These are phyloP conservation scores for Ceratocystis cubensis DNA, from an alignment of 2,329 filamentous ascomycete species.

Conservation along the genomic window DNA sequence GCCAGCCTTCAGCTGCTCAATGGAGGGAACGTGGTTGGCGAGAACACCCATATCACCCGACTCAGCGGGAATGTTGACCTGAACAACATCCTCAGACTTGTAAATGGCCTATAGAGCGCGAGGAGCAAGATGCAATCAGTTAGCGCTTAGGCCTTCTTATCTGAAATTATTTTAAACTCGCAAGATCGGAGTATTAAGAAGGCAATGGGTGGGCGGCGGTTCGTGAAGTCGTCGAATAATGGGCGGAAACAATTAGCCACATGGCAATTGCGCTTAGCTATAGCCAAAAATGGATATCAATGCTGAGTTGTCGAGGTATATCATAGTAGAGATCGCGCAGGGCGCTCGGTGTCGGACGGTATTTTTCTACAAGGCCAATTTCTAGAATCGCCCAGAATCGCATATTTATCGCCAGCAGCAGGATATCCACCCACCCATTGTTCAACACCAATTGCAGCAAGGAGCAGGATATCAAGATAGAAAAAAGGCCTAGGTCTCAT, in stretches of 20 bases:
- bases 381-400: not conserved
- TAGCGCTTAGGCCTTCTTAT: conserved; percentile 11
- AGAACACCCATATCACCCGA: conserved; percentile 99
- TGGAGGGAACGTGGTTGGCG: conserved; percentile 95
- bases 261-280: not conserved
- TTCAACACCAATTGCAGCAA: not conserved
- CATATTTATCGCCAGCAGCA: not conserved
- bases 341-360: not conserved
- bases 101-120: conserved; percentile 47
- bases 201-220: not conserved
- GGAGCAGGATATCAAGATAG: not conserved
- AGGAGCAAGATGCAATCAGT: not conserved
- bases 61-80: conserved; percentile 98
- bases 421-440: not conserved
- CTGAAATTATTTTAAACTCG: conserved; percentile 11
- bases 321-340: conserved; percentile 11
- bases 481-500: not conserved
- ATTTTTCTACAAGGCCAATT: not conserved
- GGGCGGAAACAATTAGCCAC: not conserved
- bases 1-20: conserved; percentile 97
- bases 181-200: not conserved
- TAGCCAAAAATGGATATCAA: not conserved
- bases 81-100: conserved; percentile 60
- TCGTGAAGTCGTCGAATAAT: not conserved
- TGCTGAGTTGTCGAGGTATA: not conserved